A percentile compares a stretch with the other conserved stretches of the same genome.
These are phyloP conservation scores for Sporisorium exsertum DNA, from an alignment of 1,284 basidiomycete genomes.

Conservation along the genomic window DNA sequence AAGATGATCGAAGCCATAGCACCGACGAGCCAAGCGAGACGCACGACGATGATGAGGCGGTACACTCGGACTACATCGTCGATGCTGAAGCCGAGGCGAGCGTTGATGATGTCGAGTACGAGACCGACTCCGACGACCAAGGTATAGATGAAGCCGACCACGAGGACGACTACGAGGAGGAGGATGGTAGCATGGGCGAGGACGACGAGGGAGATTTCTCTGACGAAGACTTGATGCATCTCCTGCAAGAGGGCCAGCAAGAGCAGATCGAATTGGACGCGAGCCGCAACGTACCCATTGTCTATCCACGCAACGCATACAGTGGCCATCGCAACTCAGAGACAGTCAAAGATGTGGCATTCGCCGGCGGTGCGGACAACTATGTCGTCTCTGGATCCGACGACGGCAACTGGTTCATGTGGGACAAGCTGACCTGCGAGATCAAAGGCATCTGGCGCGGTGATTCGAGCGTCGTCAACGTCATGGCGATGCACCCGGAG, in stretches of 20 bases:
- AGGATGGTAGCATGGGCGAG: neutral
- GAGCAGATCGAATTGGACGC: neutral
- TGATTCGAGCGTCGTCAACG: constrained; percentile 75
- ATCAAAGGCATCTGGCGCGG: constrained; percentile 53
- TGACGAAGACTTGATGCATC: constrained; percentile 18
- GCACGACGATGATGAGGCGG: constrained; percentile 1
- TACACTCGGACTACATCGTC: constrained; percentile 1
- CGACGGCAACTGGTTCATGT: constrained; percentile 81
- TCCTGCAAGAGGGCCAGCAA: constrained; percentile 4
- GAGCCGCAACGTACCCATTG: constrained; percentile 70
- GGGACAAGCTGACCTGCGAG: constrained; percentile 39
- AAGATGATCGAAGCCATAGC: neutral
- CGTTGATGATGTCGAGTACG: neutral
- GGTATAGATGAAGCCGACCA: neutral
- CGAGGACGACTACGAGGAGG: neutral
- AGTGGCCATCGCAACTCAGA: constrained; percentile 82
- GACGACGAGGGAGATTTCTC: constrained; percentile 12
- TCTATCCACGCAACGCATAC: constrained; percentile 79
- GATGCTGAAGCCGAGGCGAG: neutral
- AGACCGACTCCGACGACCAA: constrained; percentile 1
- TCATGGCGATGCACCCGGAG: constrained; percentile 84
- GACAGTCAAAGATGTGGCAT: constrained; percentile 93
- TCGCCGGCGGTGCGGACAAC: constrained; percentile 81
- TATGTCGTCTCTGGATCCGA: constrained; percentile 88
- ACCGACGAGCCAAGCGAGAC: neutral